These are phyloP conservation scores for Micractinium conductrix DNA, from an alignment of 139 green algal species.

Conservation along the genomic window DNA sequence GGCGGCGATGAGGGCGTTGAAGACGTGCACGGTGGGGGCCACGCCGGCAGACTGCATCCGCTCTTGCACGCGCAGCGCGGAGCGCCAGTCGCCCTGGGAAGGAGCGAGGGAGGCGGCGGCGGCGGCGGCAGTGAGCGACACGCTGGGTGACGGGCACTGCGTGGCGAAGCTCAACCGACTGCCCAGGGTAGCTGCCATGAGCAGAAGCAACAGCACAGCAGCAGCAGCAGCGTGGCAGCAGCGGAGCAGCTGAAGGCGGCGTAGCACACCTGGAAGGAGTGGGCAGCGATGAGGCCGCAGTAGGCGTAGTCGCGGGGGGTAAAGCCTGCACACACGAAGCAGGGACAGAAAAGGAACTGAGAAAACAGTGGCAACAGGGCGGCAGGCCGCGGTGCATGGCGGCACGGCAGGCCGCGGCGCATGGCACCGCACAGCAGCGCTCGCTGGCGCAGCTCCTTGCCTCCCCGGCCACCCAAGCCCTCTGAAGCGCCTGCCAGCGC, in stretches of 20 bases:
- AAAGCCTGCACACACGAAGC: slow-evolving; percentile 23
- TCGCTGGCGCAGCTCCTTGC: neutral
- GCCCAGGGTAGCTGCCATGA: too few species aligned
- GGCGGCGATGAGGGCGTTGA: slow-evolving; percentile 87
- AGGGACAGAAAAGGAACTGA: neutral
- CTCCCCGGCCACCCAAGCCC: neutral
- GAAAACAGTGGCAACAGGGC: neutral
- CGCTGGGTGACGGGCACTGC: too few species aligned
- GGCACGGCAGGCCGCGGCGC: too few species aligned
- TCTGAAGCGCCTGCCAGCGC: neutral
- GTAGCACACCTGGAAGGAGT: too few species aligned
- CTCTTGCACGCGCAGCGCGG: slow-evolving; percentile 57
- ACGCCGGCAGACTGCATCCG: slow-evolving; percentile 51
- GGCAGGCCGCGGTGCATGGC: neutral
- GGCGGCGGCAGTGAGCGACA: too few species aligned
- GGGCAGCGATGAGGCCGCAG: slow-evolving; percentile 78
- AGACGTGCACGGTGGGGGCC: slow-evolving; percentile 74
- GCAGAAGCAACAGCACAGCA: too few species aligned
- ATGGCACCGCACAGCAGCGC: neutral
- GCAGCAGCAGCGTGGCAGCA: too few species aligned
- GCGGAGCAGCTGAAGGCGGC: too few species aligned
- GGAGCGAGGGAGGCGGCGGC: too few species aligned
- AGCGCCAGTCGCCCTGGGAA: slow-evolving; percentile 65
- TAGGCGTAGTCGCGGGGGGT: slow-evolving; percentile 79
- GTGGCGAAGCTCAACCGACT: too few species aligned